Conservation (phyloP, 768 basidiomycete species). For the Lanmaoa rubissima region DNA sequence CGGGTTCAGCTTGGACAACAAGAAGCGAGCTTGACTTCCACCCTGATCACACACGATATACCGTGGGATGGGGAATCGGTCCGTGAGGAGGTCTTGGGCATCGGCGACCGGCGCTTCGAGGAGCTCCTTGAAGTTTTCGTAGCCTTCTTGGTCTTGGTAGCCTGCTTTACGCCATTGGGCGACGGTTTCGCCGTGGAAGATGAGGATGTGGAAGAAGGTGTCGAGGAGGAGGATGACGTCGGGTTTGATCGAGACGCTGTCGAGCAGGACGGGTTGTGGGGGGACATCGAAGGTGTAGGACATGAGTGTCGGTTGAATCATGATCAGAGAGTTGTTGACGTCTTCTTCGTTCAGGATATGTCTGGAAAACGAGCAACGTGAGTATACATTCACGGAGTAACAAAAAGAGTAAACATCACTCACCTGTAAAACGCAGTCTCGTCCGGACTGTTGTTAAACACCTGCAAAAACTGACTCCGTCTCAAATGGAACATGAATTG, state of each 20-base stretch:
- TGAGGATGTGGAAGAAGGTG: slow-evolving; percentile 99
- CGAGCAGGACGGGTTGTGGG: slow-evolving; percentile 92
- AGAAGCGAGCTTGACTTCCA: slow-evolving; percentile 97
- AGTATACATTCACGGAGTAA: not conserved
- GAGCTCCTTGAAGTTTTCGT: slow-evolving; percentile 97
- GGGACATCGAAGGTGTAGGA: slow-evolving; percentile 92
- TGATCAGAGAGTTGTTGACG: slow-evolving; percentile 98
- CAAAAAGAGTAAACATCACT: slow-evolving; percentile 18
- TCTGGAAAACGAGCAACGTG: slow-evolving; percentile 39
- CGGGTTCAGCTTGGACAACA: slow-evolving; percentile 94
- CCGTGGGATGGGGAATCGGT: slow-evolving; percentile 95
- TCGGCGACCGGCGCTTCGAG: slow-evolving; percentile 83
- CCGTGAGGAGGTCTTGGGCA: slow-evolving; percentile 94
- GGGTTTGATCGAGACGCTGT: slow-evolving; percentile 96
- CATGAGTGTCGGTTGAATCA: slow-evolving; percentile 99
- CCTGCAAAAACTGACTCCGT: slow-evolving; percentile 96
- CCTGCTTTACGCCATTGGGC: slow-evolving; percentile 98
- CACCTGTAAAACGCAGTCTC: slow-evolving; percentile 98
- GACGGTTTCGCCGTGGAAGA: slow-evolving; percentile 97
- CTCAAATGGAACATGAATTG: slow-evolving; percentile 99
- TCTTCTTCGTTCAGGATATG: slow-evolving; percentile 96
- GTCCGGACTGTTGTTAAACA: slow-evolving; percentile 99
- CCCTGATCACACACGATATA: slow-evolving; percentile 99
- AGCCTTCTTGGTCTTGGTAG: slow-evolving; percentile 98
- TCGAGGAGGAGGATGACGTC: slow-evolving; percentile 96